phyloP scores from a whole-genome alignment of 352 stramenopile species.

The Phytophthora uliginosa region DNA sequence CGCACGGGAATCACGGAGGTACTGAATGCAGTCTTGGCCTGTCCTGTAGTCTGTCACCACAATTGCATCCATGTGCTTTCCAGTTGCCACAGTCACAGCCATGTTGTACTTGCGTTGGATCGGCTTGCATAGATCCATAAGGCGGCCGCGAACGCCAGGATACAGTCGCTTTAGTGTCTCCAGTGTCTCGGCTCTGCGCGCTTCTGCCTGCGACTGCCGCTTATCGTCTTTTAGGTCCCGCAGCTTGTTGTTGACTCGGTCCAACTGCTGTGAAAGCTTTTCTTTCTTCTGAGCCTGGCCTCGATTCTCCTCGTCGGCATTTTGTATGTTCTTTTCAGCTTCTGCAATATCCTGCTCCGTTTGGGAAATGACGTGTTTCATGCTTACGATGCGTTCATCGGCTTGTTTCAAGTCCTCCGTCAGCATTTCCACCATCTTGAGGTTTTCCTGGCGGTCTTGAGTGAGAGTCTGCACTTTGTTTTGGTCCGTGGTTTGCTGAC shows the following conservation, averaged over 20 bases:
- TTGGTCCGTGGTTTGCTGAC: constrained; percentile 71
- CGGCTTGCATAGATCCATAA: constrained; percentile 98
- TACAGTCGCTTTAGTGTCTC: constrained; percentile 90
- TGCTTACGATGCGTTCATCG: constrained; percentile 74
- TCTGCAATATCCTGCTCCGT: constrained; percentile 69
- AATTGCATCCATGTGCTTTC: constrained; percentile 97
- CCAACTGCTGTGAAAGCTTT: constrained; percentile 70
- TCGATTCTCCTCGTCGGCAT: constrained; percentile 71
- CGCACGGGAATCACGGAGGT: constrained; percentile 96
- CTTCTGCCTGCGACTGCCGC: constrained; percentile 94
- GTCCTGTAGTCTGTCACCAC: constrained; percentile 87
- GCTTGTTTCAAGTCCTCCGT: constrained; percentile 68
- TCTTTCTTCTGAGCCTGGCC: constrained; percentile 70
- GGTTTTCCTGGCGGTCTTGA: constrained; percentile 79
- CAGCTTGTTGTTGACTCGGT: constrained; percentile 88
- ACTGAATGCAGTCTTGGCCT: constrained; percentile 90
- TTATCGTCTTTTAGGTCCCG: constrained; percentile 94
- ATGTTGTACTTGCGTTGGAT: constrained; percentile 98
- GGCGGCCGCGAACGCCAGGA: constrained; percentile 94
- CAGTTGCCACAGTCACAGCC: constrained; percentile 97
- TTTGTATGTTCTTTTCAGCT: constrained; percentile 59
- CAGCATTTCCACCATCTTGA: constrained; percentile 74
- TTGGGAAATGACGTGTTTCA: constrained; percentile 74
- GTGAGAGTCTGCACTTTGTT: constrained; percentile 80
- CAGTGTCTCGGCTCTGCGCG: constrained; percentile 78